phyloP scores from a whole-genome alignment of 805 yeast genomes.

The Wickerhamiella spandovensis region DNA sequence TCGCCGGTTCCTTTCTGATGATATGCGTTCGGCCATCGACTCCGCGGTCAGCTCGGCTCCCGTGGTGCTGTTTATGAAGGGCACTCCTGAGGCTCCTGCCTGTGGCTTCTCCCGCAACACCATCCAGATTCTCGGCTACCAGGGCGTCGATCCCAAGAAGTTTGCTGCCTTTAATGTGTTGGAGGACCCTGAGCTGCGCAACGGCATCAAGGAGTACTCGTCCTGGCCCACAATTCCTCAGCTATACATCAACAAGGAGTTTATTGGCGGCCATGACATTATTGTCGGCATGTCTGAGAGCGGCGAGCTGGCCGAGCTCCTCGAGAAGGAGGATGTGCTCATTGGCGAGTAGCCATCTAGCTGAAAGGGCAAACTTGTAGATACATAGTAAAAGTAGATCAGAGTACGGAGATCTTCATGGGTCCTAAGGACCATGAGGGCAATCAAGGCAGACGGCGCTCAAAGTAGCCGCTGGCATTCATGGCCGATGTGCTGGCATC shows the following conservation, averaged over 20 bases:
- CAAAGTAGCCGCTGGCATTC: slow-evolving; percentile 62
- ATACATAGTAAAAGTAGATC: no score
- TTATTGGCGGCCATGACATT: slow-evolving; percentile 96
- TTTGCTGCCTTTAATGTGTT: slow-evolving; percentile 95
- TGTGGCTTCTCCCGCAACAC: slow-evolving; percentile 97
- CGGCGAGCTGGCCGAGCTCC: slow-evolving; percentile 80
- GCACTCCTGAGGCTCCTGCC: slow-evolving; percentile 94
- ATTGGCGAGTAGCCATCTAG: slow-evolving; percentile 45
- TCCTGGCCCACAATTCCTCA: slow-evolving; percentile 99
- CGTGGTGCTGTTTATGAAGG: slow-evolving; percentile 95
- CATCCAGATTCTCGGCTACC: slow-evolving; percentile 83
- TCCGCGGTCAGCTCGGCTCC: slow-evolving; percentile 80
- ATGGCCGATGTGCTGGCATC: slow-evolving; percentile 60
- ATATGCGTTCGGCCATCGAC: slow-evolving; percentile 72
- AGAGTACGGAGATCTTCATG: no score
- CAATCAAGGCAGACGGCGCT: slow-evolving; percentile 20
- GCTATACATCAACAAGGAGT: slow-evolving; percentile 74
- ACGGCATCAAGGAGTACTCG: slow-evolving; percentile 89
- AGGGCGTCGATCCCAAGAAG: slow-evolving; percentile 91
- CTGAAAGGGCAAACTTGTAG: background rate
- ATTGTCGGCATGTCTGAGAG: slow-evolving; percentile 70
- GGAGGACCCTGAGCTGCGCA: slow-evolving; percentile 87
- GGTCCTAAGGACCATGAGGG: no score
- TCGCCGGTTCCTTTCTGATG: slow-evolving; percentile 51
- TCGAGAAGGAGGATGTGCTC: slow-evolving; percentile 66